Evolutionary conservation across 345 rosid genomes (phyloP), one percentile per base, ranked within the genome.

Genomic region (Isatis tinctoria): DNA sequence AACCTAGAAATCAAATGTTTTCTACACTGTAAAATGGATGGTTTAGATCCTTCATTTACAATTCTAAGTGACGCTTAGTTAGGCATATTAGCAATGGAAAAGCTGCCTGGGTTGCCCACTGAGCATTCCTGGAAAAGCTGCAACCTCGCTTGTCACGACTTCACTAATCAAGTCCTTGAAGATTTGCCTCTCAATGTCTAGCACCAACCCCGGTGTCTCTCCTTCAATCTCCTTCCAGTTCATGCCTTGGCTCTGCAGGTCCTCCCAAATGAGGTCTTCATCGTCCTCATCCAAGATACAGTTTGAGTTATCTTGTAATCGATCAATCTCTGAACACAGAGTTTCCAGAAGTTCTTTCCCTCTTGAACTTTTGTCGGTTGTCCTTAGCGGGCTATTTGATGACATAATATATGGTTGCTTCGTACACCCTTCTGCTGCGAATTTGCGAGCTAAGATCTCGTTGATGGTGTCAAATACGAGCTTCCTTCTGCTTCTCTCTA

Each of bases 121-220:
- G 47, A 64, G 71, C 58, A 60, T 79, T 65, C 78, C 72, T 72
- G 65, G 80, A 27, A 35, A 75, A 73, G 68, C 72, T 45, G 78
- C 77, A 51, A 74, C 75, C 69, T 78, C 83, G 24, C 83, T 61
- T 24, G 68, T 81, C 66, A 88, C 83, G 58, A 90, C 76, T 83
- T 95, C 99, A 3, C 66, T 83, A 49, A 95, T 78, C 54, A 95
- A 79, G 81, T 92, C 99, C 66, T 88, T 92, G 78, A 95, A 92
- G 84, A 95, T 92, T 74, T 82, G 70, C 64, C 92, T 80, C 82
- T 95, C 97, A 32, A 92, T 71, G 70, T 84, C 88, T 71, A 92
- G 69, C 62, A 84, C 92, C 43, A 92, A 30, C 62, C 83, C 86
- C 0, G 96, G 84, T 78, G 82, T 80, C 77, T 92, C 91, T 36